Conservation (phyloP, 805 yeast genomes). For the Candida vaughaniae region DNA sequence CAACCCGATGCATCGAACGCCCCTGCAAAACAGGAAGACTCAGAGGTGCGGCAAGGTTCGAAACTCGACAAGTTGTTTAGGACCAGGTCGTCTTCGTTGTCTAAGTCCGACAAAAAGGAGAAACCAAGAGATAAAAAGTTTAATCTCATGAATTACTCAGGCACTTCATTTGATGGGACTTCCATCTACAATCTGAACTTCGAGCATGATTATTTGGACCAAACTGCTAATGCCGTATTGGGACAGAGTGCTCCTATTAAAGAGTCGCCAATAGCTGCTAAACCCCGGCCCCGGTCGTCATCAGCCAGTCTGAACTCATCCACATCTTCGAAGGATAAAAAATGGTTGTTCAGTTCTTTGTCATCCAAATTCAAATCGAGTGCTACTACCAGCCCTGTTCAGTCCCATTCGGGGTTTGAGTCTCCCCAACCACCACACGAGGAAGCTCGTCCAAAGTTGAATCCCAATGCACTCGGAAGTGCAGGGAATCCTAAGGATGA, state of each 20-base stretch:
- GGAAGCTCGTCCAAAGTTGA: slow-evolving; percentile 1
- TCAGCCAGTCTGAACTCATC: slow-evolving; percentile 16
- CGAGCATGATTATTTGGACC: slow-evolving; percentile 9
- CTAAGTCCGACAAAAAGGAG: slow-evolving; percentile 2
- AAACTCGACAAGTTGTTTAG: slow-evolving; percentile 14
- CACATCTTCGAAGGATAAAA: slow-evolving; percentile 17
- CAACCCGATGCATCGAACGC: background rate
- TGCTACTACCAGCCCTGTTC: slow-evolving; percentile 8
- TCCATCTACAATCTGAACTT: slow-evolving; percentile 10
- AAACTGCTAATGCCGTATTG: background rate
- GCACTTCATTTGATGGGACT: slow-evolving; percentile 14
- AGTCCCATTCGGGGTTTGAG: slow-evolving; percentile 1
- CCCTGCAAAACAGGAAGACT: background rate
- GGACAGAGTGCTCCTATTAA: slow-evolving; percentile 1
- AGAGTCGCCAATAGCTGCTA: slow-evolving; percentile 8
- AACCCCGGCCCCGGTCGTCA: slow-evolving; percentile 12
- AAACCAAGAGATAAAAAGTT: slow-evolving; percentile 8
- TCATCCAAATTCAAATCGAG: slow-evolving; percentile 39
- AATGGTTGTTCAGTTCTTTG: slow-evolving; percentile 36
- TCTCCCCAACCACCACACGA: background rate
- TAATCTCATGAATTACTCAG: slow-evolving; percentile 14
- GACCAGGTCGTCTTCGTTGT: slow-evolving; percentile 10
- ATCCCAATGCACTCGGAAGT: slow-evolving; percentile 4
- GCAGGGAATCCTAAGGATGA: slow-evolving; percentile 6
- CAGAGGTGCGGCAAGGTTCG: background rate